These are phyloP conservation scores for Beauveria caledonica DNA, from an alignment of 2,329 filamentous ascomycete species.

Conservation along the genomic window DNA sequence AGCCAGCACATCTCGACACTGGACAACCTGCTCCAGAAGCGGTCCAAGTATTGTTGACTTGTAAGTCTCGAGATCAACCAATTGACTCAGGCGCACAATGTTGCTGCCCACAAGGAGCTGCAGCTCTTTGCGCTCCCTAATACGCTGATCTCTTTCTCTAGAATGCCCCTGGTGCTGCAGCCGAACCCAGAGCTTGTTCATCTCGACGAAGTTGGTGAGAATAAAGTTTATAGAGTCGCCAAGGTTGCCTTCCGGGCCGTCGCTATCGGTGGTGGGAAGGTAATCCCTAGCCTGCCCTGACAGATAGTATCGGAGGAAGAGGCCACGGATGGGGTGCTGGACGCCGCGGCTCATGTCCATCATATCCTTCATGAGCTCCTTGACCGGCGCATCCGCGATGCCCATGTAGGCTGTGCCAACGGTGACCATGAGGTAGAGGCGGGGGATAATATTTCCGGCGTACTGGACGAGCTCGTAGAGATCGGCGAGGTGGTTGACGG, in stretches of 20 bases:
- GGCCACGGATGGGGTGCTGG: constrained; percentile 88
- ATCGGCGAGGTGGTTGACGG: constrained; percentile 94
- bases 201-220: constrained; percentile 97
- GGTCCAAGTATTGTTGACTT: constrained; percentile 84
- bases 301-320: constrained; percentile 94
- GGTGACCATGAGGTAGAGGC: constrained; percentile 97
- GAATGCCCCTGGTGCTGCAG: constrained; percentile 97
- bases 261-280: constrained; percentile 71
- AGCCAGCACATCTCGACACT: constrained; percentile 91
- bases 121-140: constrained; percentile 88
- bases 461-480: constrained; percentile 97
- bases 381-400: constrained; percentile 94
- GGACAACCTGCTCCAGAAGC: constrained; percentile 90
- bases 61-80: constrained; percentile 92
- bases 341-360: constrained; percentile 99
- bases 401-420: constrained; percentile 99
- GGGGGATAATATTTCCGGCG: constrained; percentile 93
- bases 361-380: constrained; percentile 99
- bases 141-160: constrained; percentile 84
- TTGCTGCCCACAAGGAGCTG: constrained; percentile 96
- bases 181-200: constrained; percentile 99
- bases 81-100: constrained; percentile 84
- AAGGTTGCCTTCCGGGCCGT: constrained; percentile 90
- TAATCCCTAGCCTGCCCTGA: constrained; percentile 89
- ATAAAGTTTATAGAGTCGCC: constrained; percentile 98